Evolutionary conservation across 257 asterid genomes (phyloP), one percentile per base, ranked within the genome.

Genomic region (Mentha longifolia): DNA sequence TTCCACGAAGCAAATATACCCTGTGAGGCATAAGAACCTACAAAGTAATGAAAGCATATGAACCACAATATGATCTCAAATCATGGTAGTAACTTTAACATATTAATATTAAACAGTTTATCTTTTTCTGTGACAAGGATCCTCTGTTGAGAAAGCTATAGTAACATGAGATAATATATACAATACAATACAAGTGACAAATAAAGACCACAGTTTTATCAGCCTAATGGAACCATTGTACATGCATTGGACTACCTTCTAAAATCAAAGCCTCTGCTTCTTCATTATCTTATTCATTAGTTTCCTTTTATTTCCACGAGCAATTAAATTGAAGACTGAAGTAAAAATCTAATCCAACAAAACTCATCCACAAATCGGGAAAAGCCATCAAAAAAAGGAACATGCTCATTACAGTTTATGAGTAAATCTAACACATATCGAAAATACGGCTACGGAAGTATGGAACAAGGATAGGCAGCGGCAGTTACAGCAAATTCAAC

Each of bases 1-100:
- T 95, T 50, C 99, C 99, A 28, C 98, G 98, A 62, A 95, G 98
- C 76, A 95, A 85, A 76, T 75, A 95, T 49, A 89, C 92, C 80
- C 93, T 88, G 47, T 85, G 76, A 67, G 99, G 98, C 86, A 95
- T 81, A 76, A 89, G 83, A 73, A 95, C 94, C 99, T 94, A 69
- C 74, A 76, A 64, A 61, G 71, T 62, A 35, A 35, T 35, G 8
- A 35, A 35, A 5, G 39, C 8, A 37, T 16, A 59, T 51, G 25
- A 72, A 72, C 56, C 33, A 45, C 62, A 52, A 68, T 77, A 63
- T 70, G 42, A 61, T 60, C 54, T 60, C 70, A 37, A 59, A 69
- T 51, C 63, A 51, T 13, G 52, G 67, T 17, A 13, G 65, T 50
- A 45, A 42, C 45, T 12, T 50, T 33, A 62, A 20, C 60, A 61